Percentiles rank a stretch among this genome's conserved stretches.
Evolutionary conservation across 2,329 filamentous ascomycete genomes (phyloP).

Genomic region (Macrophomina phaseolina): DNA sequence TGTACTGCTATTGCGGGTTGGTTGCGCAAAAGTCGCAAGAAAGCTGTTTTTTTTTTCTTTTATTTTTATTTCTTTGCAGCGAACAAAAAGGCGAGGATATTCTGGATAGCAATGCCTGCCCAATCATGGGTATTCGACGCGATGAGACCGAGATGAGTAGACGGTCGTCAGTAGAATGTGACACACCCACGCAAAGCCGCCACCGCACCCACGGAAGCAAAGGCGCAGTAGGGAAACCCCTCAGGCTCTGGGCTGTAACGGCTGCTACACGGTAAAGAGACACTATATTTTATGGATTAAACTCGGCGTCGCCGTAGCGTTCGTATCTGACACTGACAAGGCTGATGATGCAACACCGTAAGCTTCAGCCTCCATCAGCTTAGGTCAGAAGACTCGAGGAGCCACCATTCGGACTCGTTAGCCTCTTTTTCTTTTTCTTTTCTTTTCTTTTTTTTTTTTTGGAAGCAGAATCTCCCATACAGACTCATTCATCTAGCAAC

Average conservation of each 20-base stretch:
- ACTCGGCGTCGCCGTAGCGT: background rate
- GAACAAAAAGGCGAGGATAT: too few species aligned
- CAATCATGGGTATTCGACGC: background rate
- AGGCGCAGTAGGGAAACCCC: background rate
- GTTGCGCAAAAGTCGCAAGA: too few species aligned
- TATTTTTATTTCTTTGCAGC: too few species aligned
- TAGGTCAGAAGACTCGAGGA: slow-evolving; percentile 17
- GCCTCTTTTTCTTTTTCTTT: too few species aligned
- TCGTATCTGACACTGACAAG: slow-evolving; percentile 19
- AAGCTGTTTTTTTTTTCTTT: too few species aligned
- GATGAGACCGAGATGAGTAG: background rate
- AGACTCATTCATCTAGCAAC: background rate
- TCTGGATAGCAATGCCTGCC: too few species aligned
- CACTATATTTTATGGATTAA: background rate
- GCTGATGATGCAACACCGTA: slow-evolving; percentile 10
- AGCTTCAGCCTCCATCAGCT: slow-evolving; percentile 24
- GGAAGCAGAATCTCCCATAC: background rate
- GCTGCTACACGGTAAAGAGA: slow-evolving; percentile 1
- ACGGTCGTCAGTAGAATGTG: background rate
- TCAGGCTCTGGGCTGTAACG: background rate
- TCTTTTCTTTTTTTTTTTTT: too few species aligned
- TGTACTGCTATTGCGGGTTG: too few species aligned
- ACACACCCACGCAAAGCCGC: background rate
- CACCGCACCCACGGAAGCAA: background rate
- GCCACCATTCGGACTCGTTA: background rate